Conservation (phyloP, 2,329 filamentous ascomycete genomes). For the Claviceps fusiformis region DNA sequence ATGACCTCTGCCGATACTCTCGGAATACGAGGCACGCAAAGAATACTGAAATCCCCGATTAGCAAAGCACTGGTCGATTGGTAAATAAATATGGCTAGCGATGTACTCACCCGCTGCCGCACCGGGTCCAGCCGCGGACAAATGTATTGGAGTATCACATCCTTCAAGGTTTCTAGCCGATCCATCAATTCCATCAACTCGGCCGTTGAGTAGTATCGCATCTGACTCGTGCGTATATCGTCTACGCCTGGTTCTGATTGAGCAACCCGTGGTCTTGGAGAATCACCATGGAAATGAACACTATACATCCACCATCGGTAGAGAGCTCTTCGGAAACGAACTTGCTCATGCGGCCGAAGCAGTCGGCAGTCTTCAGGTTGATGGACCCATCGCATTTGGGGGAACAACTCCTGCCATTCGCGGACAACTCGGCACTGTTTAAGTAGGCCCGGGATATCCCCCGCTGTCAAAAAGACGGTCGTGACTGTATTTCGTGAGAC, state of each 20-base stretch:
- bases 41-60: constrained; percentile 8
- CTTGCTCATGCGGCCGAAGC: constrained; percentile 27
- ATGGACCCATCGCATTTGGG: constrained; percentile 33
- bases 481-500: constrained; percentile 3
- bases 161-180: constrained; percentile 29
- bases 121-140: constrained; percentile 30
- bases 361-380: constrained; percentile 30
- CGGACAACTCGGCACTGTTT: constrained; percentile 22
- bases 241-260: constrained; percentile 26
- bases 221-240: constrained; percentile 27
- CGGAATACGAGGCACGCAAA: constrained; percentile 11
- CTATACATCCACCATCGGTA: constrained; percentile 43
- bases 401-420: constrained; percentile 26
- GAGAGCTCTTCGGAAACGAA: constrained; percentile 35
- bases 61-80: not conserved
- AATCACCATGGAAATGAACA: constrained; percentile 35
- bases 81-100: not conserved
- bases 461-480: constrained; percentile 16
- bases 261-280: constrained; percentile 22
- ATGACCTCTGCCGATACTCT: constrained; percentile 14
- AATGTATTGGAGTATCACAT: constrained; percentile 30
- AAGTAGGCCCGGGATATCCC: constrained; percentile 21
- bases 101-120: constrained; percentile 19
- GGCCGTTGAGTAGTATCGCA: constrained; percentile 29
- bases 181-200: constrained; percentile 33